Conservation (phyloP, 345 rosid species). For the Moricandia moricandioides region DNA sequence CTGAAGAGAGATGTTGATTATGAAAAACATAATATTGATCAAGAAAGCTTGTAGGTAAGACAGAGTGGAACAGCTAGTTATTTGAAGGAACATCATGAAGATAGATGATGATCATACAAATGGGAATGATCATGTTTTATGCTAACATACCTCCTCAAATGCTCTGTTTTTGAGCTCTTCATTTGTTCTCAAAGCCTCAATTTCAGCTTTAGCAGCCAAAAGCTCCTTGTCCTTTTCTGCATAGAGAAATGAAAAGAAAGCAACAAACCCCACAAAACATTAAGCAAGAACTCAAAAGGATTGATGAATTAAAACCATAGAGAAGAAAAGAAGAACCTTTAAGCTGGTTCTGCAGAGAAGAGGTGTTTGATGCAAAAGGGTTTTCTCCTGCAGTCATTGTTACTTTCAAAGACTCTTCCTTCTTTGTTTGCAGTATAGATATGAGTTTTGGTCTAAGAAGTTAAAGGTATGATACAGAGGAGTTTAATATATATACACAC, state of each 20-base stretch:
- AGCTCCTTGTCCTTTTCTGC: constrained; percentile 64
- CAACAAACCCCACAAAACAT: background rate
- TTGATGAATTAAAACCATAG: background rate
- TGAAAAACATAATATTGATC: background rate
- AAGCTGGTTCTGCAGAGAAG: constrained; percentile 63
- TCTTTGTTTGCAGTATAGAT: constrained; percentile 2
- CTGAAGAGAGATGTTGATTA: background rate
- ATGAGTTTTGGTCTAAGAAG: constrained; percentile 14
- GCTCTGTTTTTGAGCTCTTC: constrained; percentile 72
- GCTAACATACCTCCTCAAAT: constrained; percentile 52
- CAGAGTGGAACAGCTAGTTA: background rate
- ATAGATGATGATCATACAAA: background rate
- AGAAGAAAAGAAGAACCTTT: constrained; percentile 49
- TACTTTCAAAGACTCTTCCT: constrained; percentile 43
- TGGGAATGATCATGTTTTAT: background rate
- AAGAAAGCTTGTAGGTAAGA: constrained; percentile 10
- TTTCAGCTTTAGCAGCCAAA: constrained; percentile 55
- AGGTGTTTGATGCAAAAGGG: constrained; percentile 70
- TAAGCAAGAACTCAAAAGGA: constrained; percentile 4
- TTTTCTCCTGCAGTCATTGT: constrained; percentile 45
- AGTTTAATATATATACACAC: constrained; percentile 17
- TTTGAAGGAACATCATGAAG: background rate
- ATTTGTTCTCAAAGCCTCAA: constrained; percentile 61
- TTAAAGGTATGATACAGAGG: constrained; percentile 17
- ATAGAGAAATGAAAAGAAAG: constrained; percentile 7